Conservation (phyloP, 129 eudicot genomes). For the Lactuca saligna region DNA sequence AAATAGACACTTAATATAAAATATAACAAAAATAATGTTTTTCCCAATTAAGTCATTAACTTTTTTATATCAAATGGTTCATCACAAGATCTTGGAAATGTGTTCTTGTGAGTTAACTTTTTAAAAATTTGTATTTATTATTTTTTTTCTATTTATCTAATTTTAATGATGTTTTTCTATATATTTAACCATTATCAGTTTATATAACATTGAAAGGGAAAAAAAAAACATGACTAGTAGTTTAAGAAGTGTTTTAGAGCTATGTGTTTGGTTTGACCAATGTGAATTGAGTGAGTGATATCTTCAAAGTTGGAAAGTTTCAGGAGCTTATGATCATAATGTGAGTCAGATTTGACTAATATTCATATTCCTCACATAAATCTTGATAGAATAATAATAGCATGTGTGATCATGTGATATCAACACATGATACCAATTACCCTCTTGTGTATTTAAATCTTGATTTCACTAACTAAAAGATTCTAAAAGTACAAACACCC, state of each 20-base stretch:
- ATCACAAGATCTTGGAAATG: not conserved
- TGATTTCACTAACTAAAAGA: slow-evolving; percentile 30
- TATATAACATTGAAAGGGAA: not conserved
- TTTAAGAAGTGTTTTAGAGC: not conserved
- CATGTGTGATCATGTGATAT: slow-evolving; percentile 79
- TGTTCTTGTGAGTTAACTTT: not conserved
- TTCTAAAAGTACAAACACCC: slow-evolving; percentile 30
- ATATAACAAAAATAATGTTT: not conserved
- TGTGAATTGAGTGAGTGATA: slow-evolving; percentile 31
- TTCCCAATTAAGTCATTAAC: not conserved
- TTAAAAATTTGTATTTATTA: not conserved
- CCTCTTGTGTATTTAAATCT: slow-evolving; percentile 30
- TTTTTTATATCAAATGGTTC: no score
- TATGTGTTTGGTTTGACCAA: slow-evolving; percentile 20
- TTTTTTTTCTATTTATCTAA: not conserved
- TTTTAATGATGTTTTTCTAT: no score
- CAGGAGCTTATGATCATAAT: slow-evolving; percentile 47
- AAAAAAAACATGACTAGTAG: not conserved
- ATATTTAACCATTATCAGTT: not conserved
- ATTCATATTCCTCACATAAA: slow-evolving; percentile 25
- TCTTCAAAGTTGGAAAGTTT: slow-evolving; percentile 39
- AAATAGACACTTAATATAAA: no score
- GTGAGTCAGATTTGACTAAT: slow-evolving; percentile 52
- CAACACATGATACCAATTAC: slow-evolving; percentile 56
- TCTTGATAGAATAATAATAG: slow-evolving; percentile 33